Evolutionary conservation across 768 basidiomycete species (phyloP), one percentile per base, ranked within the genome.

Genomic region (Mycena belliarum): DNA sequence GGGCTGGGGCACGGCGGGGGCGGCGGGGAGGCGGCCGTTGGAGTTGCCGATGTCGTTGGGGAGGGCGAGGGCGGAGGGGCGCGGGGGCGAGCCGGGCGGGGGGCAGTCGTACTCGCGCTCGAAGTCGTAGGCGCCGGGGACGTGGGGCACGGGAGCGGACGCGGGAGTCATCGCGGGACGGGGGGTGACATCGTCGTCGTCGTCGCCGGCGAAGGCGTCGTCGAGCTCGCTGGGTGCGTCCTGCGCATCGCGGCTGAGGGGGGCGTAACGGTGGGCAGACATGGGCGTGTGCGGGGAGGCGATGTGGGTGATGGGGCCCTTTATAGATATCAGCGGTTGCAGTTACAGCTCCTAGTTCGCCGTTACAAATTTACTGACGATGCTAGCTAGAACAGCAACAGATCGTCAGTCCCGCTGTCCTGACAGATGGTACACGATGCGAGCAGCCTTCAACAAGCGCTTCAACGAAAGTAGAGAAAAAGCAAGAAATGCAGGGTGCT

Each of bases 81-180:
- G 70, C 1, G 91, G 89, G 1, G 91, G 91, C 0, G 89, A 89
- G 37, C 91, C 91, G 5, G 91, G 89, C 1, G 91, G 91, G 1
- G 90, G 89, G 35, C 76, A 78, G 62, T 89, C 87, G 66, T 87
- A 89, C 56, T 86, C 85, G 24, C 88, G 79, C 69, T 94, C 92
- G 69, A 93, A 94, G 70, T 93, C 88, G 72, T 91, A 91, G 3
- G 75, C 70, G 25, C 80, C 81, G 15, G 82, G 76, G 26, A 76
- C 68, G 42, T 73, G 71, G 28, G 46, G 61, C 2, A 69, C 63
- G 24, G 63, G 57, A 32, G 29, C 12, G 29, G 29, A 12, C 6
- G 12, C 29, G 29, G 48, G 49, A 4, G 38, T 63, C 47, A n/a
- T n/a, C n/a, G n/a, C n/a, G n/a, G 57, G 60, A 4, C 37, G 32